Evolutionary conservation across 305 asterid species (phyloP).

Genomic region (Salvia sclarea): DNA sequence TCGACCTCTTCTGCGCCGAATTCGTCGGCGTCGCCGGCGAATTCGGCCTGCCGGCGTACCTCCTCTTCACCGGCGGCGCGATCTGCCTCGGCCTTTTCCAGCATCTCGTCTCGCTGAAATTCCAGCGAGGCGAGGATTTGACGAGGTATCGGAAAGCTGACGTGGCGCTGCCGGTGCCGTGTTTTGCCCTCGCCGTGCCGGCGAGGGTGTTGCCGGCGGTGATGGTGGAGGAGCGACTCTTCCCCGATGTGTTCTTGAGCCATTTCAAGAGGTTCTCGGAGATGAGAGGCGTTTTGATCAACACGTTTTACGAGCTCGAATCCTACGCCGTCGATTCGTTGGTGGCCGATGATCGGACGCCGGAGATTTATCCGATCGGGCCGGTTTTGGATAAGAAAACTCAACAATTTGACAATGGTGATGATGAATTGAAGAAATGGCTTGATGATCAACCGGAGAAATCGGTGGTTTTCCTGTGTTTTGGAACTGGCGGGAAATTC

Average conservation of each 20-base stretch:
- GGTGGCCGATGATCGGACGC: background rate
- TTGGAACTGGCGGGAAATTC: slow-evolving; percentile 55
- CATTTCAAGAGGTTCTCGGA: slow-evolving; percentile 29
- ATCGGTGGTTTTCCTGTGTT: slow-evolving; percentile 63
- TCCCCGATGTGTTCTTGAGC: slow-evolving; percentile 3
- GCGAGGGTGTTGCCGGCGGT: slow-evolving; percentile 36
- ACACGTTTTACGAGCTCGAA: slow-evolving; percentile 61
- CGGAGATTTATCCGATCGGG: slow-evolving; percentile 53
- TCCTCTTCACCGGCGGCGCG: slow-evolving; percentile 51
- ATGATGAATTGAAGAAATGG: slow-evolving; percentile 49
- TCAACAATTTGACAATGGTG: background rate
- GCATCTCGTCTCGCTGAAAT: slow-evolving; percentile 24
- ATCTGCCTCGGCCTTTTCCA: slow-evolving; percentile 34
- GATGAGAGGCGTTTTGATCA: slow-evolving; percentile 52
- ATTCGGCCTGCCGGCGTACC: slow-evolving; percentile 46
- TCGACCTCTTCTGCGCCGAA: slow-evolving; percentile 54
- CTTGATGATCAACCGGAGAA: slow-evolving; percentile 50
- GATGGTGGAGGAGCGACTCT: background rate
- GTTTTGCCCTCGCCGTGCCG: slow-evolving; percentile 38
- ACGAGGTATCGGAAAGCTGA: slow-evolving; percentile 30
- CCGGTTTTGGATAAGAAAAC: slow-evolving; percentile 33
- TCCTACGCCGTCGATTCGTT: slow-evolving; percentile 39
- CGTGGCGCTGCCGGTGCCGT: slow-evolving; percentile 21
- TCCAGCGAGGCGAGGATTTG: slow-evolving; percentile 28
- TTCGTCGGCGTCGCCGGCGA: slow-evolving; percentile 50